phyloP scores from a whole-genome alignment of 768 basidiomycete genomes.

The Tricholoma sp. region DNA sequence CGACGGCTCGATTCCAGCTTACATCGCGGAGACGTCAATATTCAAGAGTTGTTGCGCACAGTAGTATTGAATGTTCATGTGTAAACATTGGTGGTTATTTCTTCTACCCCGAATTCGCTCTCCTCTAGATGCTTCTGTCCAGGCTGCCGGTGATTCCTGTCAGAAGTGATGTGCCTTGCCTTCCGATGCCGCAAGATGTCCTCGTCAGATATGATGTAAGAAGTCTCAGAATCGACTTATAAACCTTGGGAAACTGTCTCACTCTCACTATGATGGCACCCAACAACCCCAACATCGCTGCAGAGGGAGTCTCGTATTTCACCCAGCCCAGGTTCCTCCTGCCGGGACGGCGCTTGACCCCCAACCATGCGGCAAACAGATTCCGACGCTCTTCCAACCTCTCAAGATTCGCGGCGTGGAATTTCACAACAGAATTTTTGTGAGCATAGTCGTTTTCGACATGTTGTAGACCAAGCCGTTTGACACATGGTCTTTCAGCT shows the following conservation, averaged over 20 bases:
- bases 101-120: too few species aligned
- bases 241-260: neutral
- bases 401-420: conserved; percentile 45
- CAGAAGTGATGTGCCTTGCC: too few species aligned
- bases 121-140: too few species aligned
- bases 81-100: too few species aligned
- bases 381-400: conserved; percentile 2
- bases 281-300: neutral
- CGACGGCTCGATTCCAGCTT: too few species aligned
- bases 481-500: conserved; percentile 23
- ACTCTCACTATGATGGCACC: neutral
- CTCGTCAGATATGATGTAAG: neutral
- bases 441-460: conserved; percentile 21
- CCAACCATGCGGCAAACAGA: conserved; percentile 17
- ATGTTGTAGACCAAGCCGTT: neutral
- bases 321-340: conserved; percentile 12
- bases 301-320: neutral
- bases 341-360: conserved; percentile 50
- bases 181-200: too few species aligned
- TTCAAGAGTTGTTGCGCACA: too few species aligned
- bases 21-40: too few species aligned
- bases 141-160: too few species aligned
- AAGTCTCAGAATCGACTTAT: neutral
- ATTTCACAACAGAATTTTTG: conserved; percentile 49
- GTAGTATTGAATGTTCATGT: too few species aligned